These are phyloP conservation scores for Sporothrix inflata DNA, from an alignment of 2,329 filamentous ascomycete species.

Conservation along the genomic window DNA sequence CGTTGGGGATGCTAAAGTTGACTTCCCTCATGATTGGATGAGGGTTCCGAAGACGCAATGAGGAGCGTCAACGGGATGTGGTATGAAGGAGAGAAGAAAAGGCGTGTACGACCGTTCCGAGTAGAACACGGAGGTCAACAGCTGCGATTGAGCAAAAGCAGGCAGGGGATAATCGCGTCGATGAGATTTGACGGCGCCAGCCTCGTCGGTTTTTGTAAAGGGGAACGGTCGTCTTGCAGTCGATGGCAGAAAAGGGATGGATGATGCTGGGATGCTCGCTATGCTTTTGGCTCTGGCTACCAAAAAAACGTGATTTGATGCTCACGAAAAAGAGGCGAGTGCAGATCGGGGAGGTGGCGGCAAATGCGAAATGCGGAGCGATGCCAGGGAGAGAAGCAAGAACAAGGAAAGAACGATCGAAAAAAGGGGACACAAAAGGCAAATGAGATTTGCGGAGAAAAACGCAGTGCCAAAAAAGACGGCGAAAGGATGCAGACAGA, in stretches of 20 bases:
- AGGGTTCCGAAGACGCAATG: slow-evolving; percentile 21
- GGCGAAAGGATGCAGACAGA: neutral
- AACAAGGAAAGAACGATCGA: neutral
- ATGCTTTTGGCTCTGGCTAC: neutral
- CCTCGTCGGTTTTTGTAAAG: no score
- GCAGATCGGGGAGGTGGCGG: neutral
- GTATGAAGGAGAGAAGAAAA: no score
- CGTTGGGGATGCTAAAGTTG: slow-evolving; percentile 98
- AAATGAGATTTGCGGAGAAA: neutral
- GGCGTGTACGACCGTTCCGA: neutral
- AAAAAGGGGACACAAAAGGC: neutral
- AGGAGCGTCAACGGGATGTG: slow-evolving; percentile 12
- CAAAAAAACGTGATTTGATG: neutral
- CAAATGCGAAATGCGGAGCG: neutral
- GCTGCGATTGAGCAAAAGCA: neutral
- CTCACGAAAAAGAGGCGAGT: neutral
- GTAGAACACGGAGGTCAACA: neutral
- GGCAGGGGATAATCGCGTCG: neutral
- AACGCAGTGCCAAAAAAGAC: neutral
- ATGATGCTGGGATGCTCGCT: neutral
- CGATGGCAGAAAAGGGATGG: no score
- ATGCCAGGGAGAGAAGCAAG: slow-evolving; percentile 1
- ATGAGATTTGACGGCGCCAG: neutral
- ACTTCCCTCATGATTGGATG: slow-evolving; percentile 82
- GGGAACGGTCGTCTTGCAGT: no score